Base-by-base conservation (phyloP, 495 filamentous ascomycete genomes). In the Wilcoxina mikolae region DNA sequence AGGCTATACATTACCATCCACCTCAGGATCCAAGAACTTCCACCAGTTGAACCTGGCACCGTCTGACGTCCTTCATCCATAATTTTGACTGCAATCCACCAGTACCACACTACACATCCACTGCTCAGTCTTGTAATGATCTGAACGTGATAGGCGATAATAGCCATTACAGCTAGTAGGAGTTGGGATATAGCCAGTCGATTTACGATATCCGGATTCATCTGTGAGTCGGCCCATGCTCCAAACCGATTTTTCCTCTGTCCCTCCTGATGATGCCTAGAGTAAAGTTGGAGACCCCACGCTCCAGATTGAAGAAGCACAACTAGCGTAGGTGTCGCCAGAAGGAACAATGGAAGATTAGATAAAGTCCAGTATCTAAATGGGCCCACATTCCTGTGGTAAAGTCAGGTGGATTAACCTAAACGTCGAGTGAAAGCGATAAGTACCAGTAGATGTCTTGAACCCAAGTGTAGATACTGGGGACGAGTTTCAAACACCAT, bases 381-480 rank as follows among this genome's bases (percentile, higher is more conserved):
- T 61, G 94, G 81, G 0, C 91, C 93, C 50, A 81, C 78, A 60
- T 87, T 78, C 89, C 89, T 95, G 38, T 52, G 23, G 12, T 17
- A 10, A 28, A 35, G 28, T 41, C 56, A 43, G n/a, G 42, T 65
- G 43, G 60, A 58, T 51, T 22, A 39, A 22, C 51, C 25, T 49
- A 47, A 15, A 55, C 23, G 31, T 15, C 10, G 24, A 53, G 51
- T 7, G 22, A 41, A 18, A 53, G 29, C 9, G 22, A 51, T 52
- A 24, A 77, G 59, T 77, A 93, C 91, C 93, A 98, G 67, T 98
- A 95, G 51, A 84, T 72, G 38, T 69, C 71, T 62, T 98, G 93
- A 11, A 95, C 93, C 72, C 81, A 98, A 20, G 78, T 71, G 68
- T 94, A 98, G 38, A 96, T 85, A 67, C 87, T 94, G 15, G 93